Conservation (phyloP, 2,329 filamentous ascomycete species). For the Pseudogymnoascus sp. region DNA sequence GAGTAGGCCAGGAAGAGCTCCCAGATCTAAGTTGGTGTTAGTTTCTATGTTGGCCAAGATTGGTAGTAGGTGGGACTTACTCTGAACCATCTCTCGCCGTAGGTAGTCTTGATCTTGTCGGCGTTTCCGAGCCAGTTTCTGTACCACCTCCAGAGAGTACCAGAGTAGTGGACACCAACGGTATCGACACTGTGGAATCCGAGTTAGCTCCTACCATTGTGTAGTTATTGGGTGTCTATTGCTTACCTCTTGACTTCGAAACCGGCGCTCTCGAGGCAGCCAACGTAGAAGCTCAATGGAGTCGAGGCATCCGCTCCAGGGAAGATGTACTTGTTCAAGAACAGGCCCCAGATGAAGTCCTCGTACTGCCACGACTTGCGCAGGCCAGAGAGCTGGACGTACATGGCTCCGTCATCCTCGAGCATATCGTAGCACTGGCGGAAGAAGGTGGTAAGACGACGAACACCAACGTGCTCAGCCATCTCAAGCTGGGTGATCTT, state of each 20-base stretch:
- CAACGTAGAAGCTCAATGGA: constrained; percentile 59
- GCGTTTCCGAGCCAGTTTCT: constrained; percentile 65
- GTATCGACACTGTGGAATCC: constrained; percentile 14
- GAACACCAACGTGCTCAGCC: constrained; percentile 66
- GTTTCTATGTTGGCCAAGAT: neutral
- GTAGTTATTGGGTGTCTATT: constrained; percentile 18
- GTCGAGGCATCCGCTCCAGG: constrained; percentile 64
- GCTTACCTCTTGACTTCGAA: constrained; percentile 54
- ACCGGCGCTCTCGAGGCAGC: constrained; percentile 57
- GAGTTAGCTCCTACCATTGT: neutral
- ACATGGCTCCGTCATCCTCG: constrained; percentile 63
- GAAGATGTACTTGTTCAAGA: constrained; percentile 73
- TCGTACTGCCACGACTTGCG: constrained; percentile 66
- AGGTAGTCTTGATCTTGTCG: constrained; percentile 63
- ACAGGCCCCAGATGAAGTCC: constrained; percentile 64
- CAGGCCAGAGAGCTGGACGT: constrained; percentile 63
- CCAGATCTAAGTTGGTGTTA: constrained; percentile 58
- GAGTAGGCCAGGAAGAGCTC: constrained; percentile 84
- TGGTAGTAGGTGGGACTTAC: constrained; percentile 35
- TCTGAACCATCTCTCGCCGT: constrained; percentile 61
- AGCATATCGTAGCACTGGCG: constrained; percentile 62
- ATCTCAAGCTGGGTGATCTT: constrained; percentile 68
- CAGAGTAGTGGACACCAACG: constrained; percentile 48
- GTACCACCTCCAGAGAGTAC: constrained; percentile 67
- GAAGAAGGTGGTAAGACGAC: constrained; percentile 55